Base-by-base conservation (phyloP, 2,329 filamentous ascomycete species). In the Aspergillus cejpii region DNA sequence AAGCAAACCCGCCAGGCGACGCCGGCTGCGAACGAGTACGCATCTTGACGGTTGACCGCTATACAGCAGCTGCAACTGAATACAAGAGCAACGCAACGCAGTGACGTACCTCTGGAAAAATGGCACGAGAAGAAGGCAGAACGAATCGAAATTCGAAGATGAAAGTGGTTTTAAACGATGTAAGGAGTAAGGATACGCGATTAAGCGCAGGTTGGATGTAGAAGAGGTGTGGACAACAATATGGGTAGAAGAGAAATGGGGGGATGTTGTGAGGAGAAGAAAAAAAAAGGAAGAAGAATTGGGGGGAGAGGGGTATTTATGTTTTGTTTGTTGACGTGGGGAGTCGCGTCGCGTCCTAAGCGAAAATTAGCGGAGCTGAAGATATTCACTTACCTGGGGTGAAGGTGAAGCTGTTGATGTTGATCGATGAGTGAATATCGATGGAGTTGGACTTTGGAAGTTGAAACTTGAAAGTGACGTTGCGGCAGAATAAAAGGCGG, bases 21-120 rank as follows among this genome's bases (percentile, higher is more conserved):
- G 60, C 50, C 17, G 61, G 60, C 47, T 69, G 63, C 23, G 65
- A 68, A 43, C 65, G 64, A 43, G 64, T 66, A 29, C 65, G 63
- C 65, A 68, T 68, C 42, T 49, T 57, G 52, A 47, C 34, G 45
- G 21, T 44, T 26, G 39, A 33, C 33, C 27, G 37, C 24, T 21
- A 12, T 31, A 27, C 23, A 37, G 44, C 33, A 34, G 21, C 27
- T 27, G 31, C 19, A 33, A 41, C 37, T 46, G 11, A 24, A 23
- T 31, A 27, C 21, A 37, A 44, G 42, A 15, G 20, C 20, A 33
- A 19, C 17, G 27, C 39, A 36, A 37, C 14, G 15, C 5, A 34
- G 15, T 19, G 5, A 1, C 17, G 8, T 34, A 34, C 31, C 31
- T n/a, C 15, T n/a, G 14, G 31, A 11, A 5, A 20, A 11, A 8